A percentile compares a stretch with the other conserved stretches of the same genome.
phyloP scores from a whole-genome alignment of 495 filamentous ascomycete genomes.

The Podospora anserina region DNA sequence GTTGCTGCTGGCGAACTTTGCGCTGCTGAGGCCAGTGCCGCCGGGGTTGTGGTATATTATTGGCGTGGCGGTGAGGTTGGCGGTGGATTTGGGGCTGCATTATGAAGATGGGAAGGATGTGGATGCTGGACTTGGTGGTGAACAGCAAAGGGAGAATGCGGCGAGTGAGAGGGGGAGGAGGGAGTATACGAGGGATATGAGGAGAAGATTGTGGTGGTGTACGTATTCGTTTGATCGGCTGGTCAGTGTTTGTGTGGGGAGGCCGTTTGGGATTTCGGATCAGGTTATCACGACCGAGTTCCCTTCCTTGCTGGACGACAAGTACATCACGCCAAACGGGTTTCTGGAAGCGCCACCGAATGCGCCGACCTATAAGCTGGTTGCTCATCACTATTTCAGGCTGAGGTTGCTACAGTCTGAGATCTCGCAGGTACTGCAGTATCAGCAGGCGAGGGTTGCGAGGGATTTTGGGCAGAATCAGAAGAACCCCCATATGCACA shows the following conservation, averaged over 20 bases:
- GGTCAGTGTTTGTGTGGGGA: conserved; percentile 85
- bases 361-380: conserved; percentile 77
- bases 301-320: conserved; percentile 80
- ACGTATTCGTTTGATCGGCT: conserved; percentile 91
- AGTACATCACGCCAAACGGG: conserved; percentile 82
- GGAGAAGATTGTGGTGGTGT: conserved; percentile 93
- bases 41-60: conserved; percentile 97
- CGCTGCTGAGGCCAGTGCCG: conserved; percentile 82
- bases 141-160: conserved; percentile 28
- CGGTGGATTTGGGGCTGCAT: conserved; percentile 88
- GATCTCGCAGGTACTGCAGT: conserved; percentile 89
- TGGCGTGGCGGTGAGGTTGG: conserved; percentile 84
- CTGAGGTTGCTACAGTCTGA: conserved; percentile 91
- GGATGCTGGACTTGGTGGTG: conserved; percentile 24
- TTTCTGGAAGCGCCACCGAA: conserved; percentile 55
- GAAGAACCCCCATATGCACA: conserved; percentile 69
- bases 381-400: conserved; percentile 87
- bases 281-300: conserved; percentile 94
- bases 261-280: conserved; percentile 90
- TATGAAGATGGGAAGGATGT: conserved; percentile 83
- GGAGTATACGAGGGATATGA: conserved; percentile 83
- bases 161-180: conserved; percentile 64
- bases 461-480: conserved; percentile 55
- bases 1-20: conserved; percentile 84
- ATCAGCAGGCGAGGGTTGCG: conserved; percentile 72